Base-by-base conservation (phyloP, 169 alveolate genomes). In the Plasmodium gallinaceum region DNA sequence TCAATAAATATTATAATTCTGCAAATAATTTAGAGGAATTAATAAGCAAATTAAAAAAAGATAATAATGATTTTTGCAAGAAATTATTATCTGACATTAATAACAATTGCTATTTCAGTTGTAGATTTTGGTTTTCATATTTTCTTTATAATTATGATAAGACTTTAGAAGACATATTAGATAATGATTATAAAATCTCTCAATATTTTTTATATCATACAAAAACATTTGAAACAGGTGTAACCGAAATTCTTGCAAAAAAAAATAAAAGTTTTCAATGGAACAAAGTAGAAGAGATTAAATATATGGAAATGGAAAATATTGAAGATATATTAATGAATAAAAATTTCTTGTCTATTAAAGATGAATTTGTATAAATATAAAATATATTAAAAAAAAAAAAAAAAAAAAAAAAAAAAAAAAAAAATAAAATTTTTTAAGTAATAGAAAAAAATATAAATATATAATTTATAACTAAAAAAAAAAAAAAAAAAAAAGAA, bases 231-330 rank as follows among this genome's bases (percentile, higher is more conserved):
- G 89, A 78, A 69, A 78, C 48, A 32, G 89, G 89, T 7, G 89
- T 78, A 78, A 78, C 89, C 8, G 89, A 78, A 57, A 6, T 78
- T 24, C 68, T 78, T n/a, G 76, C 64, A 58, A 78, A 78, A 54
- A 78, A 78, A 65, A 78, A 78, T 65, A 78, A 78, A 78, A 64
- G 39, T 12, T 78, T 78, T 57, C 73, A 78, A 46, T 78, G 89
- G 89, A 65, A 45, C 20, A 64, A 51, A 10, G 78, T 16, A 14
- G 57, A 54, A 6, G 89, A 78, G 16, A 51, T 9, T 48, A 57
- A 43, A 12, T 20, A 20, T 22, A 14, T 52, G 51, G 61, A 54
- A 2, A 39, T 26, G 42, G 78, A 45, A 78, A 66, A 57, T 58
- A 70, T 78, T 51, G 89, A 78, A 20, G 66, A 78, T 24, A 78